Evolutionary conservation across 2,329 filamentous ascomycete genomes (phyloP).

Genomic region (Hyphodiscus sp.): DNA sequence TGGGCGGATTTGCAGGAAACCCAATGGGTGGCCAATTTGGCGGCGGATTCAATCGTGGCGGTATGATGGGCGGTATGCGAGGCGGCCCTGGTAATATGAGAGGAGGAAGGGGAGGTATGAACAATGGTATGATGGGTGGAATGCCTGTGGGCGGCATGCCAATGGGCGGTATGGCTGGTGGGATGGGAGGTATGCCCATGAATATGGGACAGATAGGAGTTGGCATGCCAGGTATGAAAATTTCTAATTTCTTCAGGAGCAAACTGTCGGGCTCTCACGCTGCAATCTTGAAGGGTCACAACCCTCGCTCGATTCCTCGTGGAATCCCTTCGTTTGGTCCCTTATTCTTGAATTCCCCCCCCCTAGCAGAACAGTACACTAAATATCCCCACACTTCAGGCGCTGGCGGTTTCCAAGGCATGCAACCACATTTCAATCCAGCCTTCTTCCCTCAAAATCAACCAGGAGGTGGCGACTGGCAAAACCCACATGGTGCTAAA

Average conservation of each 20-base stretch:
- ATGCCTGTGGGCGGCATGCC: constrained; percentile 50
- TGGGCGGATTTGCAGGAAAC: constrained; percentile 42
- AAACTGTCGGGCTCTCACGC: not conserved
- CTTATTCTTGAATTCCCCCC: not conserved
- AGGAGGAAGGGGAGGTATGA: constrained; percentile 48
- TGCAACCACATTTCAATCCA: constrained; percentile 65
- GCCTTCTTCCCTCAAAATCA: constrained; percentile 59
- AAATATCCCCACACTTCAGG: constrained; percentile 17
- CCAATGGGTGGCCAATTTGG: constrained; percentile 40
- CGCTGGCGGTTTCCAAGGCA: constrained; percentile 59
- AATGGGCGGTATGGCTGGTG: constrained; percentile 44
- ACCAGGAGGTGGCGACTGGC: constrained; percentile 48
- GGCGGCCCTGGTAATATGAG: constrained; percentile 51
- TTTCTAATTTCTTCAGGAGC: not conserved
- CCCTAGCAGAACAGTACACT: constrained; percentile 9
- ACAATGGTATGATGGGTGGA: constrained; percentile 35
- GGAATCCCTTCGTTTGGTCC: not conserved
- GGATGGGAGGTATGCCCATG: constrained; percentile 31
- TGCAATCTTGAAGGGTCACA: not conserved
- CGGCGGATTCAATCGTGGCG: constrained; percentile 47
- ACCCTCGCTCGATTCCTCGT: not conserved
- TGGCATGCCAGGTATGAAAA: constrained; percentile 51
- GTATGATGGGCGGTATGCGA: constrained; percentile 45
- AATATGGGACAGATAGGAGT: constrained; percentile 42
- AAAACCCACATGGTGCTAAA: constrained; percentile 79